These are phyloP conservation scores for Luffa acutangula DNA, from an alignment of 306 rosid genomes.

Conservation along the genomic window DNA sequence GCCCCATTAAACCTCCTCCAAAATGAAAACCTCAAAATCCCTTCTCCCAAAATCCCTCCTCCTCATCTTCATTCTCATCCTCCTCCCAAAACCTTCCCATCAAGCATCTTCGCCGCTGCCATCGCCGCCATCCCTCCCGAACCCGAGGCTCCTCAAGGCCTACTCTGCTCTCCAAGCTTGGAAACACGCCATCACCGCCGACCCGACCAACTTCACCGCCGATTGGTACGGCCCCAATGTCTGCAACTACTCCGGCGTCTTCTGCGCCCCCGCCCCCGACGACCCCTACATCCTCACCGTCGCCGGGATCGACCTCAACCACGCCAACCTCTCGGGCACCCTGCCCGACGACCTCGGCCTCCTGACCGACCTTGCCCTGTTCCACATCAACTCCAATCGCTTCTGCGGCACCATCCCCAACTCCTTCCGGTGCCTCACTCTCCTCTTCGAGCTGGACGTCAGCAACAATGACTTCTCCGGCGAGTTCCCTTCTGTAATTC, in stretches of 20 bases:
- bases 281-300: conserved; percentile 50
- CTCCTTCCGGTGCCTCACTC: conserved; percentile 24
- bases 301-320: conserved; percentile 85
- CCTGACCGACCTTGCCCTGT: conserved; percentile 52
- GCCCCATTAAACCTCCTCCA: not conserved
- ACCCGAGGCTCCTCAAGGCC: conserved; percentile 64
- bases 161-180: conserved; percentile 73
- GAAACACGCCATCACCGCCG: conserved; percentile 59
- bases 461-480: conserved; percentile 76
- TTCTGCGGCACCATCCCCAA: conserved; percentile 59
- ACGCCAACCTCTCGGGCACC: conserved; percentile 47
- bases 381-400: conserved; percentile 72
- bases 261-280: conserved; percentile 64
- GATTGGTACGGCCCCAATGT: conserved; percentile 66
- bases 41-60: not conserved
- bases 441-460: conserved; percentile 56
- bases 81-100: conserved; percentile 39
- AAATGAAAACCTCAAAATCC: conserved; percentile 17
- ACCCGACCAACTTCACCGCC: conserved; percentile 53
- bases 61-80: conserved; percentile 8
- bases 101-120: conserved; percentile 11
- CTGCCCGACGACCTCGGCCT: conserved; percentile 68
- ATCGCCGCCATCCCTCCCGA: conserved; percentile 19
- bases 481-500: conserved; percentile 39
- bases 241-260: conserved; percentile 77